Conservation (phyloP, 2,329 filamentous ascomycete species). For the Fusarium cyanostomum region DNA sequence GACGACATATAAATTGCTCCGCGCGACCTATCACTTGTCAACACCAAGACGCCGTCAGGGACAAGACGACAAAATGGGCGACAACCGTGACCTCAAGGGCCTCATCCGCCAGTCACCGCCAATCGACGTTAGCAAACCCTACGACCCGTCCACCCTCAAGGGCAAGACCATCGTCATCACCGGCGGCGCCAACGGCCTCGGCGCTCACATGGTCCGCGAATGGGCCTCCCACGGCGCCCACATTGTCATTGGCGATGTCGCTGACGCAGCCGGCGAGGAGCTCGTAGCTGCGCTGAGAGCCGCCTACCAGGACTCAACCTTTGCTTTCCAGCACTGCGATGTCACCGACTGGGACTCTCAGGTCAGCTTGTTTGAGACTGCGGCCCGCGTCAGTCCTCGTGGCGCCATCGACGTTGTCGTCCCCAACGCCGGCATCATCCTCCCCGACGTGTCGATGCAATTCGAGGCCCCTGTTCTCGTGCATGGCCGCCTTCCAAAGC, state of each 20-base stretch:
- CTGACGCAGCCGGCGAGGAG: constrained; percentile 60
- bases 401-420: constrained; percentile 70
- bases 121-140: constrained; percentile 56
- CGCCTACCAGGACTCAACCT: constrained; percentile 50
- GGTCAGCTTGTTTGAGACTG: constrained; percentile 69
- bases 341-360: constrained; percentile 73
- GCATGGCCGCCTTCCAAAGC: constrained; percentile 53
- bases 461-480: constrained; percentile 61
- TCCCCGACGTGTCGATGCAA: constrained; percentile 39
- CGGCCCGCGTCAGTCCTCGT: constrained; percentile 61
- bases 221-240: constrained; percentile 67
- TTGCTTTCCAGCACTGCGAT: constrained; percentile 69
- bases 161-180: constrained; percentile 71
- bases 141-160: constrained; percentile 56
- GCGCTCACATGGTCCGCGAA: constrained; percentile 61
- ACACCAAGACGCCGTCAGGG: neutral
- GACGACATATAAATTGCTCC: neutral
- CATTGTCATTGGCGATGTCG: constrained; percentile 71
- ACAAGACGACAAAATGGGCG: constrained; percentile 24
- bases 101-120: constrained; percentile 52
- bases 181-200: constrained; percentile 70
- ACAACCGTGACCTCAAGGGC: constrained; percentile 31
- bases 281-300: constrained; percentile 63
- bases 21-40: neutral
- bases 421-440: constrained; percentile 71